Evolutionary conservation across 192 early-diverging fungal genomes (phyloP), one percentile per base, ranked within the genome.

Genomic region (Entomortierella lignicola): DNA sequence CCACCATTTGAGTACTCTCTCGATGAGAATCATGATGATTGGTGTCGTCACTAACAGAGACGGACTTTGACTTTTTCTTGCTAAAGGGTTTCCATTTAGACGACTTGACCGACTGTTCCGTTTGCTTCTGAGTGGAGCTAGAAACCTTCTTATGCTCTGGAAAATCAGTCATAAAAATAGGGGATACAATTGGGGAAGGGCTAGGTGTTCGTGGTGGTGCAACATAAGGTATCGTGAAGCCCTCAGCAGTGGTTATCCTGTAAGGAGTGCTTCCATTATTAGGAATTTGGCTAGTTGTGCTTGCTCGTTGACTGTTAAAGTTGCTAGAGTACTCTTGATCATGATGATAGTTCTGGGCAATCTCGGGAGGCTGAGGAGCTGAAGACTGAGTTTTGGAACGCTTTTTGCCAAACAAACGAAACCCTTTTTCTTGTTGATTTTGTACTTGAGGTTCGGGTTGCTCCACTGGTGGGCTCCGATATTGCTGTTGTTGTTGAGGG

Each of bases 361-460:
- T 55, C n/a, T 64, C 57, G 10, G 75, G 74, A 34, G 74, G 62
- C 10, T 70, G 62, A 37, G 66, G 26, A 12, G 63, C 56, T 7
- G 75, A 79, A 6, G 75, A 57, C 39, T 79, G 75, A 15, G 75
- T 79, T 41, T 79, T 79, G 48, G 75, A 79, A 25, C 75, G 75
- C 32, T 70, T 79, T 57, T 79, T 79, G 37, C 67, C 68, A 66
- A 79, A 79, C n/a, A 79, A 44, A 4, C 75, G 61, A 27, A 79
- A 70, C 0, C 75, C 66, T 21, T 58, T 64, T 10, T 63, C 41
- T 53, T 64, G 21, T 37, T 55, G 50, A 8, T 53, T 39, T 25
- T 41, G 23, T 17, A 50, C 26, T 55, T 58, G 54, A 4, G 15
- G 50, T 27, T 69, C 30, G 2, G 30, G 58, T 29, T 39, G 67